phyloP scores from a whole-genome alignment of 2,329 filamentous ascomycete species.

The Meredithiella fracta region DNA sequence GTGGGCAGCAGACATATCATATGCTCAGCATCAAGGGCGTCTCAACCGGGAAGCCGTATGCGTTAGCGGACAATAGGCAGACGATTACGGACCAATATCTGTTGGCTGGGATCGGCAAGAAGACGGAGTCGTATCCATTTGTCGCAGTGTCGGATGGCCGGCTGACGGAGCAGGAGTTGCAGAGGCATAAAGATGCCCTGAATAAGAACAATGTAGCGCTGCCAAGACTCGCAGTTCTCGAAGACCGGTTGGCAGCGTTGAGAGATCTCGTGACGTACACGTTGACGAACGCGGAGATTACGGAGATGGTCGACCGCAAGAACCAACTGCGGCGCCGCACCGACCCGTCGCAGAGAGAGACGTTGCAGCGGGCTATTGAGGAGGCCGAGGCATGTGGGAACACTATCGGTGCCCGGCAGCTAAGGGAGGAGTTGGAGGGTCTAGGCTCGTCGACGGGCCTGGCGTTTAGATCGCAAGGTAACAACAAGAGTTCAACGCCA shows the following conservation, averaged over 20 bases:
- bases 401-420: constrained; percentile 34
- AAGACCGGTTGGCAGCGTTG: constrained; percentile 64
- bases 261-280: constrained; percentile 60
- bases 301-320: constrained; percentile 58
- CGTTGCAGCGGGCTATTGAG: constrained; percentile 47
- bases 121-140: constrained; percentile 75
- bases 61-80: constrained; percentile 44
- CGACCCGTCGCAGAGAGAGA: constrained; percentile 50
- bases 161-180: constrained; percentile 73
- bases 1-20: constrained; percentile 63
- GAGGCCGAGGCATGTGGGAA: constrained; percentile 50
- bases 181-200: constrained; percentile 49
- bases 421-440: constrained; percentile 44
- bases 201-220: constrained; percentile 22
- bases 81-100: constrained; percentile 80
- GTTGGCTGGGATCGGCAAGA: constrained; percentile 64
- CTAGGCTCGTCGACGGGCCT: constrained; percentile 49
- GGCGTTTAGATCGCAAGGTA: constrained; percentile 52
- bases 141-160: constrained; percentile 72
- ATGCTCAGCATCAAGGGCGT: constrained; percentile 51
- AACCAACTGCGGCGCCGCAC: constrained; percentile 50
- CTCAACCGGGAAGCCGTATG: constrained; percentile 63
- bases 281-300: constrained; percentile 72
- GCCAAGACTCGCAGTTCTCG: constrained; percentile 54
- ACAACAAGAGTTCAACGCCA: constrained; percentile 35